phyloP scores from a whole-genome alignment of 805 yeast genomes.

The Candida sithepensis region DNA sequence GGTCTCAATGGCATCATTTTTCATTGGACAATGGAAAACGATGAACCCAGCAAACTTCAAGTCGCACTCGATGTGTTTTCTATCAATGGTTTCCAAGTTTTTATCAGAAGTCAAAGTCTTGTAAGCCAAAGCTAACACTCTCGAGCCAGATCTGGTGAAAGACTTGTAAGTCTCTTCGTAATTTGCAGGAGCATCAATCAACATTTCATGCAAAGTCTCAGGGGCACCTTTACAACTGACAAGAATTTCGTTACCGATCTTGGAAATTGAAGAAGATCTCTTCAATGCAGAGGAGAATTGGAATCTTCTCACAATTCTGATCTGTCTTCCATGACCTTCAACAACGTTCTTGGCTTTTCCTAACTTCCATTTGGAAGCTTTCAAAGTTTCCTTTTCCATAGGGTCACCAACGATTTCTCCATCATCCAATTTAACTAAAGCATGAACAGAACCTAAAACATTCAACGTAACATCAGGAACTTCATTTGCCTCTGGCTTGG shows the following conservation, averaged over 20 bases:
- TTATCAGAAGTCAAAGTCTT: constrained; percentile 53
- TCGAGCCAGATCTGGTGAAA: constrained; percentile 91
- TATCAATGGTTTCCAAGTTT: constrained; percentile 55
- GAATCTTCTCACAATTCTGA: constrained; percentile 84
- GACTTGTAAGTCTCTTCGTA: constrained; percentile 86
- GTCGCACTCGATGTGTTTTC: constrained; percentile 73
- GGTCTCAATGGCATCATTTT: constrained; percentile 86
- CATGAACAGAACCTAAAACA: constrained; percentile 93
- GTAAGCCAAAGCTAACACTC: constrained; percentile 94
- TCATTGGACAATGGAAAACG: constrained; percentile 96
- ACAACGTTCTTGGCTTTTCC: constrained; percentile 67
- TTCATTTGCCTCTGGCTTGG: constrained; percentile 44
- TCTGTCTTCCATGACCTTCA: constrained; percentile 38
- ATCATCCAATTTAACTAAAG: constrained; percentile 88
- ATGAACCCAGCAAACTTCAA: constrained; percentile 86
- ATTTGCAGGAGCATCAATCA: constrained; percentile 62
- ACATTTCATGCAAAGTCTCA: constrained; percentile 83
- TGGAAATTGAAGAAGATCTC: constrained; percentile 86
- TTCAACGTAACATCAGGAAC: constrained; percentile 68
- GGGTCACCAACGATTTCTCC: constrained; percentile 99
- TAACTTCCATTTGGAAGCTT: constrained; percentile 82
- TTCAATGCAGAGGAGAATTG: constrained; percentile 95
- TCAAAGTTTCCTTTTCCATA: constrained; percentile 95
- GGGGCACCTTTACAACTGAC: constrained; percentile 98
- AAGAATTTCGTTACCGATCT: constrained; percentile 47